These are phyloP conservation scores for Liquidambar formosana DNA, from an alignment of 164 flowering plant genomes.

Conservation along the genomic window DNA sequence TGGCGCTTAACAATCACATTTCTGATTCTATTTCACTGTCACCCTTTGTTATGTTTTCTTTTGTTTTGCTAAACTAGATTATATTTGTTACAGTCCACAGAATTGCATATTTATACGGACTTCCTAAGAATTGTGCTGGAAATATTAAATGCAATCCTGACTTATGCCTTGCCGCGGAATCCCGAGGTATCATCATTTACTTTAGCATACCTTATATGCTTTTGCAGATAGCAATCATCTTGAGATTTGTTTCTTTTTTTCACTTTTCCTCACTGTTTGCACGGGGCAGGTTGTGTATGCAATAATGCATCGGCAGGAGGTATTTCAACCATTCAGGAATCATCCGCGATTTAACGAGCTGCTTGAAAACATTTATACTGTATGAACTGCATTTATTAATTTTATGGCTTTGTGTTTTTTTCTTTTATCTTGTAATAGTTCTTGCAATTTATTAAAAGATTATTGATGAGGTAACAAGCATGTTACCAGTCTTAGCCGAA, in stretches of 20 bases:
- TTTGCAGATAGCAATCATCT: not conserved
- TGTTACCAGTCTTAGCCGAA: too few species aligned
- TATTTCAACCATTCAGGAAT: conserved; percentile 86
- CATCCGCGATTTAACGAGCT: conserved; percentile 94
- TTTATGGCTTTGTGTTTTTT: not conserved
- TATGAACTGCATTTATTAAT: conserved; percentile 28
- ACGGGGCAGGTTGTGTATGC: conserved; percentile 86
- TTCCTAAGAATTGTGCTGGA: conserved; percentile 93
- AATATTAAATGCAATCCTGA: conserved; percentile 84
- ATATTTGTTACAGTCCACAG: conserved; percentile 65
- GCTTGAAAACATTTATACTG: conserved; percentile 86
- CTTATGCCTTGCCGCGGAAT: conserved; percentile 89
- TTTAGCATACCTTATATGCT: not conserved
- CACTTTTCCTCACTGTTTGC: conserved; percentile 3
- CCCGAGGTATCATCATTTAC: conserved; percentile 67
- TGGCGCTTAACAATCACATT: not conserved
- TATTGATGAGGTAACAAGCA: not conserved
- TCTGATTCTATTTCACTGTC: not conserved
- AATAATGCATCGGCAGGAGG: conserved; percentile 93
- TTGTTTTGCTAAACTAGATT: conserved; percentile 17
- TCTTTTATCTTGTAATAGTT: not conserved
- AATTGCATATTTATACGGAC: conserved; percentile 87
- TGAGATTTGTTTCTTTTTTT: not conserved
- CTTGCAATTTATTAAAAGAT: not conserved
- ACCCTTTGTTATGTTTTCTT: conserved; percentile 1